phyloP scores from a whole-genome alignment of 345 rosid genomes.

The Cardiospermum halicacabum region DNA sequence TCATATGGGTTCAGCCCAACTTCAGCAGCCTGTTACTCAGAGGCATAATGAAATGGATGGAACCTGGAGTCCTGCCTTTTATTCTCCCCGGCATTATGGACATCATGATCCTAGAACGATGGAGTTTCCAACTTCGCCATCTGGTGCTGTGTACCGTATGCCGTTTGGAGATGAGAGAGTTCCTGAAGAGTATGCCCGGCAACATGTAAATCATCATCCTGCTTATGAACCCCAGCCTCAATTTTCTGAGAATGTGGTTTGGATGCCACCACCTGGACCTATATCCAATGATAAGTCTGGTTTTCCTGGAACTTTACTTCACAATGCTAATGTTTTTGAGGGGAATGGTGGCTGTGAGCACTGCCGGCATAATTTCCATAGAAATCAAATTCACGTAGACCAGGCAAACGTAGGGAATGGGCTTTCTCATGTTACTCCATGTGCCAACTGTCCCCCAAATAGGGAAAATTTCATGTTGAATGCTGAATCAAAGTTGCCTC shows the following conservation, averaged over 20 bases:
- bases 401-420: conserved; percentile 58
- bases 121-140: conserved; percentile 77
- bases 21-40: conserved; percentile 42
- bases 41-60: conserved; percentile 77
- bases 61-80: conserved; percentile 68
- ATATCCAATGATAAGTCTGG: conserved; percentile 60
- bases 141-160: conserved; percentile 61
- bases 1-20: conserved; percentile 33
- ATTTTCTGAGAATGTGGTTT: conserved; percentile 54
- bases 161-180: conserved; percentile 73
- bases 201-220: conserved; percentile 52
- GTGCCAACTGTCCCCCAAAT: conserved; percentile 53
- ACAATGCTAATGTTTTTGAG: conserved; percentile 53
- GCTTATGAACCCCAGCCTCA: conserved; percentile 52
- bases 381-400: conserved; percentile 62
- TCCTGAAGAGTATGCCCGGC: conserved; percentile 67
- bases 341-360: conserved; percentile 65
- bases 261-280: conserved; percentile 69
- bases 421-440: conserved; percentile 36
- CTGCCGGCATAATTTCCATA: conserved; percentile 45
- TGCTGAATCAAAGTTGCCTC: conserved; percentile 52
- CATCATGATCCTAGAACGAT: conserved; percentile 63
- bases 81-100: conserved; percentile 85
- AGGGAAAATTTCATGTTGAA: conserved; percentile 53
- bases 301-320: conserved; percentile 68